Evolutionary conservation across 345 rosid genomes (phyloP).

Genomic region (Populus nigra): DNA sequence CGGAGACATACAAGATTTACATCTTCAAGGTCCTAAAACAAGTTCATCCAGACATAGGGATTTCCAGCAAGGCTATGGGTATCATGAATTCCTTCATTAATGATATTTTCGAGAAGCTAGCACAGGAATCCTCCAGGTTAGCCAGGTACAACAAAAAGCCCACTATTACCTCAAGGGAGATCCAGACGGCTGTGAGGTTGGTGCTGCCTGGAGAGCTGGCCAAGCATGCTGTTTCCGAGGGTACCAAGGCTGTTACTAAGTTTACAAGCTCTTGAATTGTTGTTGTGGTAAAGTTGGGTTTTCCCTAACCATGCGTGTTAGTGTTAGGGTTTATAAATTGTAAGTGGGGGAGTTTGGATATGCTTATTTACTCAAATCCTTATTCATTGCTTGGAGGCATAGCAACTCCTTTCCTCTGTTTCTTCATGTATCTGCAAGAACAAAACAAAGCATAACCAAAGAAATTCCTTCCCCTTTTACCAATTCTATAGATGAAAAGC

Average conservation of each 20-base stretch:
- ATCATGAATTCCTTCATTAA: slow-evolving; percentile 74
- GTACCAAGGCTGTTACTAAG: slow-evolving; percentile 73
- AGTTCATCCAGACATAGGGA: slow-evolving; percentile 56
- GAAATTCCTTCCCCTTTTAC: too few species aligned
- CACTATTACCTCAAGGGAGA: slow-evolving; percentile 27
- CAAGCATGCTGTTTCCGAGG: slow-evolving; percentile 79
- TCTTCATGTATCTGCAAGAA: too few species aligned
- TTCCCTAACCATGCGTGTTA: too few species aligned
- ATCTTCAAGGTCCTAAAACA: slow-evolving; percentile 66
- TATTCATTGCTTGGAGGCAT: too few species aligned
- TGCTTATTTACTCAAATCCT: too few species aligned
- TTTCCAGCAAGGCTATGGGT: slow-evolving; percentile 70
- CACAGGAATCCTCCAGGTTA: slow-evolving; percentile 63
- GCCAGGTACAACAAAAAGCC: slow-evolving; percentile 88
- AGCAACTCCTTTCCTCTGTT: too few species aligned
- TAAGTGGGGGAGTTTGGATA: too few species aligned
- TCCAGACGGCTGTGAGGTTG: slow-evolving; percentile 71
- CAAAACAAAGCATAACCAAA: too few species aligned
- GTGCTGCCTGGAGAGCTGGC: slow-evolving; percentile 75
- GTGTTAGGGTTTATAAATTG: too few species aligned
- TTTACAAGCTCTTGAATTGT: slow-evolving; percentile 45
- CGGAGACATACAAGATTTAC: slow-evolving; percentile 81
- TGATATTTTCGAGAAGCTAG: slow-evolving; percentile 70
- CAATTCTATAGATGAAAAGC: too few species aligned
- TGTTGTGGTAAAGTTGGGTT: too few species aligned